These are phyloP conservation scores for Candida mesenterica DNA, from an alignment of 1,139 yeast species.

Conservation along the genomic window DNA sequence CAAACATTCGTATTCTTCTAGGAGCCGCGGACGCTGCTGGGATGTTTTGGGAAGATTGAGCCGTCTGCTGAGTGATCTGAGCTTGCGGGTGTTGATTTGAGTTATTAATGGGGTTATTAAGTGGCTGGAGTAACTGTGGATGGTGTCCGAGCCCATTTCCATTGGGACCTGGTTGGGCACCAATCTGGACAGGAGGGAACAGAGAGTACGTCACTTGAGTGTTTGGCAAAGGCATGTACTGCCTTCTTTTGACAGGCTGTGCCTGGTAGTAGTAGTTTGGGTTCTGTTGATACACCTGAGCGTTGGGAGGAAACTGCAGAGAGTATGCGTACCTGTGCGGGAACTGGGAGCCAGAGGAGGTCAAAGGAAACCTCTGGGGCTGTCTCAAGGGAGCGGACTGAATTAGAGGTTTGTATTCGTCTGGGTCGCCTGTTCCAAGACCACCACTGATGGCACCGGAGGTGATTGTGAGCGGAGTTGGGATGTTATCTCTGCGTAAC, in stretches of 20 bases:
- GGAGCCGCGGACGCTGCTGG: constrained; percentile 4
- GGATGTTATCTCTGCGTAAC: constrained; percentile 44
- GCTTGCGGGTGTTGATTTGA: constrained; percentile 6
- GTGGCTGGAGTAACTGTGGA: neutral
- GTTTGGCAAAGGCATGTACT: constrained; percentile 14
- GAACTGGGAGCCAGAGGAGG: constrained; percentile 7
- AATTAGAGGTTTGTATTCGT: constrained; percentile 25
- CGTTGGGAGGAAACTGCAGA: no score
- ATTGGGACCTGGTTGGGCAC: neutral
- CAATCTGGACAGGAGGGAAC: constrained; percentile 5
- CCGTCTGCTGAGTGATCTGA: no score
- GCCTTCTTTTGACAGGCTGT: constrained; percentile 13
- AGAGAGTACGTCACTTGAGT: constrained; percentile 15
- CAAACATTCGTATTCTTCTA: constrained; percentile 9
- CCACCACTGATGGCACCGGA: neutral
- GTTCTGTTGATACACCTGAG: no score
- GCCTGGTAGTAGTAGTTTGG: constrained; percentile 8
- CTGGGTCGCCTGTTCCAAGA: constrained; percentile 2
- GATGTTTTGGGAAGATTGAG: no score
- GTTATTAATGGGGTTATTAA: constrained; percentile 1
- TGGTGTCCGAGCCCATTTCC: no score
- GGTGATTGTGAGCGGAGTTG: constrained; percentile 37
- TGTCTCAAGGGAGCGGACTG: constrained; percentile 46
- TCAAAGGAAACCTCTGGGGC: constrained; percentile 9
- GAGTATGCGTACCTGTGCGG: constrained; percentile 12